phyloP scores from a whole-genome alignment of 192 early-diverging fungal species.

The Coemansia sp. region DNA sequence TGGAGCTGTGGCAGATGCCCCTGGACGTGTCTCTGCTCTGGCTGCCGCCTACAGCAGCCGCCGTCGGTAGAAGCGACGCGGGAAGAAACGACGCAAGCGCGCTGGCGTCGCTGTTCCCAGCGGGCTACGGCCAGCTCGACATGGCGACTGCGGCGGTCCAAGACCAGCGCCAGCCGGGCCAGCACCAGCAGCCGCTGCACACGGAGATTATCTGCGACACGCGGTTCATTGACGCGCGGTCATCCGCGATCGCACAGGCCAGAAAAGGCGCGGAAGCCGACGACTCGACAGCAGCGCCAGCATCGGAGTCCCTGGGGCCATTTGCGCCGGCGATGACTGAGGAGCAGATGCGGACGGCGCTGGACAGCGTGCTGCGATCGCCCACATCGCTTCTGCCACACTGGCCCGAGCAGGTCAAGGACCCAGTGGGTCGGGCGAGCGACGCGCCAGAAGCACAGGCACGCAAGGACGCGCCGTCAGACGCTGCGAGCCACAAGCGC shows the following conservation, averaged over 20 bases:
- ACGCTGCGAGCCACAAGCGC: neutral
- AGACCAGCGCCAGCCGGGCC: neutral
- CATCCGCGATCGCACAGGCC: conserved; percentile 18
- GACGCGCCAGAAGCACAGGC: neutral
- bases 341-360: conserved; percentile 1
- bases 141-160: neutral
- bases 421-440: neutral
- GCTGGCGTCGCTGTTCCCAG: neutral
- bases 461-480: neutral
- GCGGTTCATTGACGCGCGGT: conserved; percentile 48
- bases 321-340: conserved; percentile 5
- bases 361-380: conserved; percentile 28
- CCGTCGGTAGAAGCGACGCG: too few species aligned
- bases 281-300: conserved; percentile 4
- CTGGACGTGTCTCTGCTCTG: conserved; percentile 26
- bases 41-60: conserved; percentile 7
- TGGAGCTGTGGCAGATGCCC: conserved; percentile 39
- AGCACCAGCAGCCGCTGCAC: neutral
- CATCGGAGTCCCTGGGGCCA: too few species aligned
- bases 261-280: neutral
- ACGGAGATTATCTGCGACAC: conserved; percentile 27
- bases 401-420: conserved; percentile 29
- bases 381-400: conserved; percentile 43
- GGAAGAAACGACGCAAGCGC: neutral
- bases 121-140: neutral